Percentiles rank a stretch among this genome's conserved stretches.
phyloP scores from a whole-genome alignment of 306 rosid species.

The Corylus heterophylla region DNA sequence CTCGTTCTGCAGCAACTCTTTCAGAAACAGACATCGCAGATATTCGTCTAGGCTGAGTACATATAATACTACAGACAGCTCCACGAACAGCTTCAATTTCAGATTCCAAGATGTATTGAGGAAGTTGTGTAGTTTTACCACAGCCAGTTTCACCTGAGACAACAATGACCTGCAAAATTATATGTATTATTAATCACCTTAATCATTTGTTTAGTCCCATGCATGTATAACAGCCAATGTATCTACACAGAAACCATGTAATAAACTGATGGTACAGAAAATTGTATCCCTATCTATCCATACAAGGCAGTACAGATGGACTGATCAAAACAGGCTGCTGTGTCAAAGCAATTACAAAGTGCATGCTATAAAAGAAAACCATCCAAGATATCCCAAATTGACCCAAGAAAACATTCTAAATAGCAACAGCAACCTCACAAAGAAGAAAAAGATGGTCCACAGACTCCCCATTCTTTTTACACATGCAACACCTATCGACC shows the following conservation, averaged over 20 bases:
- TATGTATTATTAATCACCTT: background rate
- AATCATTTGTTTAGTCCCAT: background rate
- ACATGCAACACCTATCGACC: too few relatives aligned
- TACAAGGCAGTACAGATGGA: background rate
- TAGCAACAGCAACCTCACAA: too few relatives aligned
- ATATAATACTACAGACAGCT: constrained; percentile 78
- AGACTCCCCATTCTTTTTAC: too few relatives aligned
- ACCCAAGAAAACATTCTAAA: too few relatives aligned
- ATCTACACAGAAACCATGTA: background rate
- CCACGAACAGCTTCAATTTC: constrained; percentile 76
- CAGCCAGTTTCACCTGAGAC: constrained; percentile 99
- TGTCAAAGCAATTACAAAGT: background rate
- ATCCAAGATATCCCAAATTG: too few relatives aligned
- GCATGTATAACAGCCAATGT: background rate
- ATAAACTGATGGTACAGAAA: background rate
- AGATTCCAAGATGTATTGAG: constrained; percentile 91
- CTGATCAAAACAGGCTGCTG: constrained; percentile 1
- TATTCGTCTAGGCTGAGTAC: constrained; percentile 97
- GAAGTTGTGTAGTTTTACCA: constrained; percentile 98
- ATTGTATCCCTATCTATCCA: background rate
- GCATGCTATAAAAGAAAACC: too few relatives aligned
- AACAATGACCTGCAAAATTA: constrained; percentile 62
- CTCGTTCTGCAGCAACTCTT: constrained; percentile 91
- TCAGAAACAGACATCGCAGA: constrained; percentile 98
- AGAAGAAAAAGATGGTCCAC: too few relatives aligned